phyloP scores from a whole-genome alignment of 306 rosid species.

The Luffa aegyptiaca region DNA sequence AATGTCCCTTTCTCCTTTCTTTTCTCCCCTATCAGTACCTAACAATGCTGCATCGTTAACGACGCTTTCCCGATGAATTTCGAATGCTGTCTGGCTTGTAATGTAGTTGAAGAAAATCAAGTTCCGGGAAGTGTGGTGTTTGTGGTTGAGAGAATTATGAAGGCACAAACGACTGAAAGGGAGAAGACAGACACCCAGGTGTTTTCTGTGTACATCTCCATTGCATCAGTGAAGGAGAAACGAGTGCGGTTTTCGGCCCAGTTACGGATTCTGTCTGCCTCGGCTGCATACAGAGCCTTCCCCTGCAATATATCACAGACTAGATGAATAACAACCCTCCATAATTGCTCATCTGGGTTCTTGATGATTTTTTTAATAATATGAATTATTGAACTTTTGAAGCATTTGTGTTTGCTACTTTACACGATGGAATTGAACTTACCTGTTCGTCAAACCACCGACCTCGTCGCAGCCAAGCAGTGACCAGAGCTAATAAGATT shows the following conservation, averaged over 20 bases:
- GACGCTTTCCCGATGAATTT: neutral
- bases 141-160: slow-evolving; percentile 83
- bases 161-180: slow-evolving; percentile 87
- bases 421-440: slow-evolving; percentile 4
- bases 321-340: neutral
- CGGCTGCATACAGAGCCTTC: slow-evolving; percentile 78
- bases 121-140: slow-evolving; percentile 57
- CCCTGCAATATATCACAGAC: slow-evolving; percentile 39
- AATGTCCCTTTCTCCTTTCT: neutral
- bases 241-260: slow-evolving; percentile 90
- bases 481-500: slow-evolving; percentile 81
- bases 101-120: slow-evolving; percentile 5
- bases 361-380: neutral
- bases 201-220: slow-evolving; percentile 92
- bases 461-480: slow-evolving; percentile 83
- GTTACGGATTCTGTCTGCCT: slow-evolving; percentile 82
- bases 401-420: neutral
- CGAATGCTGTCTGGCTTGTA: neutral
- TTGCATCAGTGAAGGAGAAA: slow-evolving; percentile 80
- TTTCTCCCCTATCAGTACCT: neutral
- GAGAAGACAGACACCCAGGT: slow-evolving; percentile 92
- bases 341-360: neutral
- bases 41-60: neutral
- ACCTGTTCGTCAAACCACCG: slow-evolving; percentile 97
- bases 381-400: neutral